Conservation (phyloP, 78 protist genomes). For the Dictyostelium citrinum region DNA sequence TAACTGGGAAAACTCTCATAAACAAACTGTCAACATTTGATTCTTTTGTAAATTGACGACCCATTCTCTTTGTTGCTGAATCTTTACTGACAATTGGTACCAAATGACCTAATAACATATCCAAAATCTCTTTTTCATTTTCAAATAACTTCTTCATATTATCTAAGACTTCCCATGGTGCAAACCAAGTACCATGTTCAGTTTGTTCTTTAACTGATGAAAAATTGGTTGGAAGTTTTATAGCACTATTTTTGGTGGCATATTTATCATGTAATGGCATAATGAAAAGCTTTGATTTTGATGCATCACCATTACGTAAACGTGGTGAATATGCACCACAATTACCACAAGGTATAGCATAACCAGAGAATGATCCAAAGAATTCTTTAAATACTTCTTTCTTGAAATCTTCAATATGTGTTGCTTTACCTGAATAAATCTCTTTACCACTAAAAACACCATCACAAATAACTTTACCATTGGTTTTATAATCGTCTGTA, state of each 20-base stretch:
- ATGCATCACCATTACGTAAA: conserved; percentile 60
- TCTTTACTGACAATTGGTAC: not conserved
- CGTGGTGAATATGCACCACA: conserved; percentile 53
- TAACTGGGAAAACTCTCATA: conserved; percentile 41
- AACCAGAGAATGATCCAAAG: not conserved
- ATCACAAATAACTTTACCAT: not conserved
- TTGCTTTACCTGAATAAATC: not conserved
- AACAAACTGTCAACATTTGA: conserved; percentile 24
- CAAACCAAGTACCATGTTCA: conserved; percentile 53
- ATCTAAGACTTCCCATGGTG: conserved; percentile 54
- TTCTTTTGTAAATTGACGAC: not conserved
- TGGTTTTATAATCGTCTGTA: not conserved
- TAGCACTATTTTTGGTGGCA: not conserved
- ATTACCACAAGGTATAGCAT: conserved; percentile 5
- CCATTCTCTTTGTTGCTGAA: not conserved
- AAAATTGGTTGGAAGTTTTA: not conserved
- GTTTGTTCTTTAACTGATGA: conserved; percentile 43
- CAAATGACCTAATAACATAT: conserved; percentile 50
- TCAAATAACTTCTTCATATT: conserved; percentile 28
- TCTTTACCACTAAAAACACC: not conserved
- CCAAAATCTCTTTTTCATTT: conserved; percentile 19
- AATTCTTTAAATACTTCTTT: conserved; percentile 41
- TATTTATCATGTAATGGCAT: conserved; percentile 34
- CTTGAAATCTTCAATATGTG: conserved; percentile 46
- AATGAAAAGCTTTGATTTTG: conserved; percentile 32